Base-by-base conservation (phyloP, 2,329 filamentous ascomycete genomes). In the Neopestalotiopsis rosae region DNA sequence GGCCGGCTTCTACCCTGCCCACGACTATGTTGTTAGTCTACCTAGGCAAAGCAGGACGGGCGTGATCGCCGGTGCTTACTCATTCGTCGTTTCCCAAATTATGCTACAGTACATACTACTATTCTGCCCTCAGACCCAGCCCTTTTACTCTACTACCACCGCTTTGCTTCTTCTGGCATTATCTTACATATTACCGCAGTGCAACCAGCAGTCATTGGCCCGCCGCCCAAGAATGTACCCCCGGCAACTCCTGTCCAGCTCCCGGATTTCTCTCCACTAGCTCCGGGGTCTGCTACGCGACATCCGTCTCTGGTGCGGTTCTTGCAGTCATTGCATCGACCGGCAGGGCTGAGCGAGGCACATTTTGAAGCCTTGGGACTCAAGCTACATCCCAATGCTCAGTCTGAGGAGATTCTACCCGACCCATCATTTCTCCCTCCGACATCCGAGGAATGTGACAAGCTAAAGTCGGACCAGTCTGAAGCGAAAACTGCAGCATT, bases 351-450 rank as follows among this genome's bases (percentile, higher is more conserved):
- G 69, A 78, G 75, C 34, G 76, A 85, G 57, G 74, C 82, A 56
- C 85, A 90, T 70, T 86, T 91, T 67, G 82, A 86, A 69, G 88
- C 88, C 12, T 82, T 91, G 49, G 88, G 88, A 4, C 81, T 90
- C 40, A 84, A 89, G 73, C 80, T 91, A 72, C 84, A 84, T 71
- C 75, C 83, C 38, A 83, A 90, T 76, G 85, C 82, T 32, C 74
- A 82, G n/a, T 72, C 82, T 13, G 76, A 81, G 66, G 81, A 87
- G 20, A 76, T 91, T 59, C 77, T 91, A 66, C 89, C 89, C 3
- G 85, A 89, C 70, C 74, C 83, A 14, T 80, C 82, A 13, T 86
- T 79, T 68, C 80, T 90, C 38, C 89, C 89, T 2, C 82, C 88
- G 70, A 86, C 89, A 70, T 77, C 79, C 5, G 79, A 79, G 6